Conservation (phyloP, 2,329 filamentous ascomycete species). For the Alternaria ventricosa region DNA sequence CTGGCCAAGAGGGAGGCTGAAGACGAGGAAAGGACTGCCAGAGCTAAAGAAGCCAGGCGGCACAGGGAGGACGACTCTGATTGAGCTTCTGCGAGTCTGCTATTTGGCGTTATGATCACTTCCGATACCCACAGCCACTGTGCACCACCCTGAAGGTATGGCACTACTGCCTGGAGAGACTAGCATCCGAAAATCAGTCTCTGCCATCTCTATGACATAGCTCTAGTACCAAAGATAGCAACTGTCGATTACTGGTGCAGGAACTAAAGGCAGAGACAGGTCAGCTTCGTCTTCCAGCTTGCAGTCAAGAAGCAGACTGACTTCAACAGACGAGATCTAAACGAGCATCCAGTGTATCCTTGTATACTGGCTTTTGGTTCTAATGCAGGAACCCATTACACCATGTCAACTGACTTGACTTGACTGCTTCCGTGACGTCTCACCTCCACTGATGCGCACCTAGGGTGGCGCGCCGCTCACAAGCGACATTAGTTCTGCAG, state of each 20-base stretch:
- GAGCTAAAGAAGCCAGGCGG: slow-evolving; percentile 31
- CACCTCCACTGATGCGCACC: neutral
- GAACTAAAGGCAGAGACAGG: neutral
- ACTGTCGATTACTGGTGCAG: neutral
- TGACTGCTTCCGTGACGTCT: neutral
- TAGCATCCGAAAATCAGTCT: neutral
- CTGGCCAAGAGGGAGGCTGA: slow-evolving; percentile 50
- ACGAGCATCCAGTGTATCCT: neutral
- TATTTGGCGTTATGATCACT: neutral
- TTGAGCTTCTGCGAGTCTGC: slow-evolving; percentile 14
- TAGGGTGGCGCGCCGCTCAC: neutral
- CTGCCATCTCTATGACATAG: neutral
- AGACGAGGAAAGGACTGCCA: slow-evolving; percentile 37
- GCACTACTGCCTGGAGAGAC: neutral
- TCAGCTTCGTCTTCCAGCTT: neutral
- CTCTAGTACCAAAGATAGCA: neutral
- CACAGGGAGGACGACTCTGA: slow-evolving; percentile 39
- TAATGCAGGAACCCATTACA: slow-evolving; percentile 13
- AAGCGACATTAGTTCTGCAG: neutral
- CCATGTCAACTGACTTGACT: neutral
- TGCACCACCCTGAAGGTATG: neutral
- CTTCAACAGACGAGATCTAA: neutral
- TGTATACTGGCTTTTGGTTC: neutral
- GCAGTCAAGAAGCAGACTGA: neutral
- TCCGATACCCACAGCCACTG: slow-evolving; percentile 1